Evolutionary conservation across 164 flowering plant species (phyloP), one percentile per base, ranked within the genome.

Genomic region (Magnolia changhungtana): DNA sequence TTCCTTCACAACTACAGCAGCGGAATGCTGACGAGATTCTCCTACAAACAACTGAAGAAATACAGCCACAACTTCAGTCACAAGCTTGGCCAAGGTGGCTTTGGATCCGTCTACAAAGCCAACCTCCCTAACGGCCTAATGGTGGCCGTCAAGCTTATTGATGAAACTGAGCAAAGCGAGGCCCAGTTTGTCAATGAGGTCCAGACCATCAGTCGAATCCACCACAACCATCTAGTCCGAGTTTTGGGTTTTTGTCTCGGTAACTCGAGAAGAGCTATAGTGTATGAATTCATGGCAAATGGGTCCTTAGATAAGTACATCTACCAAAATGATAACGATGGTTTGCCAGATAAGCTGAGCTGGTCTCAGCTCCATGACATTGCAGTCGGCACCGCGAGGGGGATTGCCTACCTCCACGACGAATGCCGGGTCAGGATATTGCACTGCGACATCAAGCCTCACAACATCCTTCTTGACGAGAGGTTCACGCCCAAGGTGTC

Each of bases 351-450:
- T 16, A 65, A 45, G 70, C 23, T 75, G 29, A 29, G 21, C 16
- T 69, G 72, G 72, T 52, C 50, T 18, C 66, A 75, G 29, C 67
- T 75, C 9, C 72, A 51, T 14, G 51, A 72, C 20, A 74, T 78
- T 67, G 80, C 77, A 3, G 24, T 74, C 31, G 80, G 73, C 10
- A 78, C 71, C 0, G 80, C 77, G 5, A 73, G 68, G 27, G 80
- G 80, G 24, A 27, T 74, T 21, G n/a, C 31, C 3, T 74, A 74
- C 45, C 59, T 74, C 8, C 76, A 74, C 58, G 76, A 65, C 18
- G 76, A 74, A 50, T 74, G 76, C 59, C 18, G 27, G 18, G 64
- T 19, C 27, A 4, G 67, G 61, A 74, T 74, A 23, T 14, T 74
- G 50, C 76, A 75, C 21, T 75, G 77, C 50, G 77, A 75, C 27